Base-by-base conservation (phyloP, 1,284 basidiomycete species). In the Boletus smithii region DNA sequence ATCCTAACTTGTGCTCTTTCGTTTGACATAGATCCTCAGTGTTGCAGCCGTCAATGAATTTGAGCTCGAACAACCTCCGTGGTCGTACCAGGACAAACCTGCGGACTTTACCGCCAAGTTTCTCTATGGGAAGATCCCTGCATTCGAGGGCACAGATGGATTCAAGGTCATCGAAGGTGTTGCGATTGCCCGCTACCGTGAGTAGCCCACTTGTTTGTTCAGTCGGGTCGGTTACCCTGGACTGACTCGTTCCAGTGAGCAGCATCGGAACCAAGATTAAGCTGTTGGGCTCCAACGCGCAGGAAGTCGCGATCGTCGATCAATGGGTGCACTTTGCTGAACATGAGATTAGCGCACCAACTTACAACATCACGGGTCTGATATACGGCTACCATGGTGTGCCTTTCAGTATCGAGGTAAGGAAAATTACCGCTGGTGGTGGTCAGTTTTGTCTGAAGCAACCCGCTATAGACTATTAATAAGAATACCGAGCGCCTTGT, bases 131-230 rank as follows among this genome's bases (percentile, higher is more conserved):
- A 73, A 74, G 68, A 65, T 80, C 49, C 83, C 83, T 41, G 69
- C 69, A 29, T 77, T 83, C 53, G 75, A 79, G 63, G 69, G 65
- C 41, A 57, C 66, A 31, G 75, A 81, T 53, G 80, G 78, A 50
- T 71, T 75, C 63, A 63, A 61, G 53, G 60, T 85, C 44, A 65
- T 65, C 49, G 81, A 85, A 71, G 70, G 69, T n/a, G 63, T 68
- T 46, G 72, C 81, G 52, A 82, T 85, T 54, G 74, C 79, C 16
- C 73, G 71, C 51, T 81, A 81, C 67, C 60, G 81, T 83, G 61
- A 72, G 79, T 76, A 4, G 6, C 3, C 7, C n/a, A n/a, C n/a
- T n/a, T n/a, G n/a, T 6, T 2, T 18, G 5, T 23, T 23, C 5
- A 5, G 8, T 11, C 5, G 10, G 0, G 10, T 7, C 2, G 5